phyloP scores from a whole-genome alignment of 139 green algal species.

The Tetradesmus lagerheimii region DNA sequence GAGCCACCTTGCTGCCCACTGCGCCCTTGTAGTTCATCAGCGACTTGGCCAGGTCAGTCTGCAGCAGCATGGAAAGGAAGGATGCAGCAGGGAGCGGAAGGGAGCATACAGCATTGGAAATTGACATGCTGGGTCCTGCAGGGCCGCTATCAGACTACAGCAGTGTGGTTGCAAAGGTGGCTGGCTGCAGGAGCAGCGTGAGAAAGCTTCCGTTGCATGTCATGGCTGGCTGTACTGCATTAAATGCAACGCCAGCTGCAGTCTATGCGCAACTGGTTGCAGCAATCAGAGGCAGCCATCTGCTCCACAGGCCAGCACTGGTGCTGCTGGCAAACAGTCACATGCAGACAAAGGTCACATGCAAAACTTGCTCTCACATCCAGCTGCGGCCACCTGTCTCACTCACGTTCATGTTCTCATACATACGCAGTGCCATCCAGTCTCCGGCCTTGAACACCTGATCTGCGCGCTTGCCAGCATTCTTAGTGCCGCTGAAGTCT shows the following conservation, averaged over 20 bases:
- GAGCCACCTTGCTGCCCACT: neutral
- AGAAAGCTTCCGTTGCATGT: neutral
- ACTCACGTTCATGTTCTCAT: constrained; percentile 9
- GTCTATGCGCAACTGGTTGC: too few relatives aligned
- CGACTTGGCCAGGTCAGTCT: neutral
- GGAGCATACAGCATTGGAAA: too few relatives aligned
- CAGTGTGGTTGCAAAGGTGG: too few relatives aligned
- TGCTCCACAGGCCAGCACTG: neutral
- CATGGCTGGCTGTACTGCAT: too few relatives aligned
- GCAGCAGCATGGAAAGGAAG: neutral
- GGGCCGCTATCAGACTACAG: too few relatives aligned
- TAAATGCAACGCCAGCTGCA: neutral
- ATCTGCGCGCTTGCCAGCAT: neutral
- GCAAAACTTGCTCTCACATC: too few relatives aligned
- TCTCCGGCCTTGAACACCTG: neutral
- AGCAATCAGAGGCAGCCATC: neutral
- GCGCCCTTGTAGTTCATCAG: neutral
- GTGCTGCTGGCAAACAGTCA: too few relatives aligned
- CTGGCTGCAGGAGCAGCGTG: neutral
- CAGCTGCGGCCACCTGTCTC: neutral
- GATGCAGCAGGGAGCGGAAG: too few relatives aligned
- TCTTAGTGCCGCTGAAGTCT: neutral
- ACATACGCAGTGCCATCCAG: neutral
- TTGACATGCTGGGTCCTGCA: too few relatives aligned
- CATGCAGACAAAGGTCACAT: too few relatives aligned